Conservation (phyloP, 2,329 filamentous ascomycete genomes). For the Scytalidium lignicola region DNA sequence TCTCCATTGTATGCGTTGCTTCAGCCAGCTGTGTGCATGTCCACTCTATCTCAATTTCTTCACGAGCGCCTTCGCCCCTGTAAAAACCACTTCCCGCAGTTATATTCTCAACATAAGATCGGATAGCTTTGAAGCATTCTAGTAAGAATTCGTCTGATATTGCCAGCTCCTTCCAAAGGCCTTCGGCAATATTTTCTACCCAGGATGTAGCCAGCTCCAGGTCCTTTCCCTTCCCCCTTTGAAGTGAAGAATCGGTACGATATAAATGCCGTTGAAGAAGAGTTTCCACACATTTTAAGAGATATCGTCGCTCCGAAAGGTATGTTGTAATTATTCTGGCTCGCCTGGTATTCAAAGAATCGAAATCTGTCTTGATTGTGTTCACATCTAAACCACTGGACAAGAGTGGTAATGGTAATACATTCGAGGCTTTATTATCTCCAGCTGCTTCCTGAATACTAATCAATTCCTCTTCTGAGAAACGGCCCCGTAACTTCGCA, state of each 20-base stretch:
- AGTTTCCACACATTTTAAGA: constrained; percentile 56
- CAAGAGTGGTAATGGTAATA: constrained; percentile 41
- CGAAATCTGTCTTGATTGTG: constrained; percentile 53
- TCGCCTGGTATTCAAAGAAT: constrained; percentile 56
- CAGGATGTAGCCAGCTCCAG: constrained; percentile 3
- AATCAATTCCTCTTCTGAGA: constrained; percentile 72
- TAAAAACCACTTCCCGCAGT: constrained; percentile 40
- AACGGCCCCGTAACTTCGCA: constrained; percentile 63
- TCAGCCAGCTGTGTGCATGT: constrained; percentile 61
- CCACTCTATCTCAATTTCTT: constrained; percentile 55
- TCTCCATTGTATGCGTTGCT: constrained; percentile 66
- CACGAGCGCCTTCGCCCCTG: constrained; percentile 38
- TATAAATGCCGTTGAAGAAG: constrained; percentile 26
- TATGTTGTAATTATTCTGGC: constrained; percentile 67
- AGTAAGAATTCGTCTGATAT: constrained; percentile 12
- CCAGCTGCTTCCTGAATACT: constrained; percentile 72
- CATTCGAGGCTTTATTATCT: constrained; percentile 53
- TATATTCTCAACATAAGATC: constrained; percentile 42
- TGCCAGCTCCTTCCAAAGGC: not conserved
- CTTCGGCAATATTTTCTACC: constrained; percentile 7
- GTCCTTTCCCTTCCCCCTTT: constrained; percentile 8
- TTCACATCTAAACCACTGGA: constrained; percentile 29
- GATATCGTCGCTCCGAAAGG: constrained; percentile 64
- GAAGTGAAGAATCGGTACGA: not conserved
- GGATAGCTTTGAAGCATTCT: constrained; percentile 42